A percentile compares a stretch with the other conserved stretches of the same genome.
Evolutionary conservation across 169 alveolate species (phyloP).

Genomic region (Plasmodium vivax): DNA sequence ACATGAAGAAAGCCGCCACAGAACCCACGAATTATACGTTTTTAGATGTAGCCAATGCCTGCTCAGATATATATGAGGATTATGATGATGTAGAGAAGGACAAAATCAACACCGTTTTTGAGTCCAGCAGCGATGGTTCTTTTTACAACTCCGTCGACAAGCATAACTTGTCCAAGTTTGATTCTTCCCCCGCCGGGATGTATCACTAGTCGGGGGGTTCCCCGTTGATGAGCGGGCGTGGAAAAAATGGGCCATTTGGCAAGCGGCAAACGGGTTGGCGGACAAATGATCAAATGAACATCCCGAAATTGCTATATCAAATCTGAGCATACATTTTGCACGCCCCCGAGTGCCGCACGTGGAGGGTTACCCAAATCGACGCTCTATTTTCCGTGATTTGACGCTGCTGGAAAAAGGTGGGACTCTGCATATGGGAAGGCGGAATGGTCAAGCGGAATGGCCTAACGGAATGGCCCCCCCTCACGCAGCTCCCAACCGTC

Average conservation of each 20-base stretch:
- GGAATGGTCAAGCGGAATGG: neutral
- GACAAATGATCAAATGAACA: neutral
- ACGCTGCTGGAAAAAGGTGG: neutral
- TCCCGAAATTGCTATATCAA: neutral
- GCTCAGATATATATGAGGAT: constrained; percentile 55
- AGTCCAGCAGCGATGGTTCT: constrained; percentile 61
- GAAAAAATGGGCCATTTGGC: neutral
- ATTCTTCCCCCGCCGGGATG: constrained; percentile 63
- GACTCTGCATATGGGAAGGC: neutral
- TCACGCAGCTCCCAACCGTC: neutral
- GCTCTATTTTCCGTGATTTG: neutral
- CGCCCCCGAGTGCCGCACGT: neutral
- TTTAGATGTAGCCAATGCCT: constrained; percentile 42
- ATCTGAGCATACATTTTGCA: neutral
- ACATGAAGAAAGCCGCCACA: constrained; percentile 55
- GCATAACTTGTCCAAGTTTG: constrained; percentile 22
- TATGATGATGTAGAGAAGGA: constrained; percentile 15
- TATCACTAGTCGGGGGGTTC: constrained; percentile 4
- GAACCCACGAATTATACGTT: constrained; percentile 70
- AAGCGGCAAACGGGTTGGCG: neutral
- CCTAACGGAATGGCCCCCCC: neutral
- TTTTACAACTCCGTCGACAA: constrained; percentile 39
- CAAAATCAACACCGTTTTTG: neutral
- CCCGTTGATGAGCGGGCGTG: neutral
- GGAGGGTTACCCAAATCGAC: neutral